These are phyloP conservation scores for Blastocystis sp. DNA, from an alignment of 352 stramenopile genomes.

Conservation along the genomic window DNA sequence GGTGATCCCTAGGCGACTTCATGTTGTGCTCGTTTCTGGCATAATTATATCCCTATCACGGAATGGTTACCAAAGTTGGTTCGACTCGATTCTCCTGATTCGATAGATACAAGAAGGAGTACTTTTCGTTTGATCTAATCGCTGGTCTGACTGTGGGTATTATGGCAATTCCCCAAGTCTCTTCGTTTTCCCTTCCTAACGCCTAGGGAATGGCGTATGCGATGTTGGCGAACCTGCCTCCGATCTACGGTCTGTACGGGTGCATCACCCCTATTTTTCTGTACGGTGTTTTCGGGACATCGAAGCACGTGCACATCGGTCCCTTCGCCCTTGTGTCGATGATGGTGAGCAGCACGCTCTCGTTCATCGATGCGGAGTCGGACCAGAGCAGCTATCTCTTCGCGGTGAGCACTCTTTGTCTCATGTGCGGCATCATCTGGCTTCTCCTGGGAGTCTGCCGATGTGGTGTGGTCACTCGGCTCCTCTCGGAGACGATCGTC, in stretches of 20 bases:
- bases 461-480: conserved; percentile 62
- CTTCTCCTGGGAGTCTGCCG: conserved; percentile 62
- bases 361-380: background rate
- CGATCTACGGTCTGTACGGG: conserved; percentile 63
- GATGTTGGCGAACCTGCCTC: conserved; percentile 62
- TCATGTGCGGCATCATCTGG: conserved; percentile 61
- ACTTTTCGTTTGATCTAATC: conserved; percentile 60
- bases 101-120: conserved; percentile 44
- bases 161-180: conserved; percentile 64
- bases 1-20: background rate
- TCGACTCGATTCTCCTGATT: background rate
- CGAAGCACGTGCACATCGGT: conserved; percentile 59
- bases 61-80: conserved; percentile 59
- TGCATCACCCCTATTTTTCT: conserved; percentile 64
- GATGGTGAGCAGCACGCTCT: conserved; percentile 44
- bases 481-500: conserved; percentile 64
- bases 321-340: conserved; percentile 63
- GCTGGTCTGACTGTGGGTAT: conserved; percentile 64
- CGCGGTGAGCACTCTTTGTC: background rate
- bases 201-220: conserved; percentile 64
- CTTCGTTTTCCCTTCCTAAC: background rate
- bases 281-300: conserved; percentile 64
- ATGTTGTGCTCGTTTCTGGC: background rate
- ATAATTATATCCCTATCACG: conserved; percentile 42
- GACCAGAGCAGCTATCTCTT: conserved; percentile 4